Conservation (phyloP, 140 eudicot genomes). For the Bidens hawaiensis region DNA sequence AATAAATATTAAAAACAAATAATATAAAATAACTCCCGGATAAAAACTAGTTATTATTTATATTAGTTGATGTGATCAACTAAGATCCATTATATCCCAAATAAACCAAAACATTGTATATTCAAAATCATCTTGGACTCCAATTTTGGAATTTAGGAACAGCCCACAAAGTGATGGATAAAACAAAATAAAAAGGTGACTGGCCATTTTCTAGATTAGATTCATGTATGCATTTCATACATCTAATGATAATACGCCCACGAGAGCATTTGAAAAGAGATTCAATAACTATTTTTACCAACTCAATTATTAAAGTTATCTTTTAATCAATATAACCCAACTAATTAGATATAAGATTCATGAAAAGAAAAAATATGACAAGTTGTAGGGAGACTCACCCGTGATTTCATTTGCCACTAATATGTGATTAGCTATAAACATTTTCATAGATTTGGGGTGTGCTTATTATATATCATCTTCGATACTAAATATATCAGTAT, state of each 20-base stretch:
- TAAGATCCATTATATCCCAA: background rate
- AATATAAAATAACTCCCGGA: no score
- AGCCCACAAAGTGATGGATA: background rate
- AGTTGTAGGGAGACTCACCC: no score
- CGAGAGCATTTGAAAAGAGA: slow-evolving; percentile 22
- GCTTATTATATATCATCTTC: no score
- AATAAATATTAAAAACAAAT: no score
- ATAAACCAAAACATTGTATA: background rate
- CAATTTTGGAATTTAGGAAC: slow-evolving; percentile 24
- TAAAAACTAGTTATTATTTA: no score
- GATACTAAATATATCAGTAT: no score
- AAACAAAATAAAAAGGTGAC: background rate
- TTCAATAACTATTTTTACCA: no score
- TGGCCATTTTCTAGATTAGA: slow-evolving; percentile 21
- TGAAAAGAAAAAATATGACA: background rate
- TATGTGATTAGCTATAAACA: no score
- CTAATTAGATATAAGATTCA: background rate
- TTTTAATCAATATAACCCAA: background rate
- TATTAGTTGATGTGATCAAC: background rate
- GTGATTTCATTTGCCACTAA: no score
- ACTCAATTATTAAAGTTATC: background rate
- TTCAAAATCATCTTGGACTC: slow-evolving; percentile 12
- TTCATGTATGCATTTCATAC: slow-evolving; percentile 22
- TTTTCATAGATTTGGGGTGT: no score
- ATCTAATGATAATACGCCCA: slow-evolving; percentile 18